phyloP scores from a whole-genome alignment of 208 protist genomes.

The Trypanosoma scelopori region DNA sequence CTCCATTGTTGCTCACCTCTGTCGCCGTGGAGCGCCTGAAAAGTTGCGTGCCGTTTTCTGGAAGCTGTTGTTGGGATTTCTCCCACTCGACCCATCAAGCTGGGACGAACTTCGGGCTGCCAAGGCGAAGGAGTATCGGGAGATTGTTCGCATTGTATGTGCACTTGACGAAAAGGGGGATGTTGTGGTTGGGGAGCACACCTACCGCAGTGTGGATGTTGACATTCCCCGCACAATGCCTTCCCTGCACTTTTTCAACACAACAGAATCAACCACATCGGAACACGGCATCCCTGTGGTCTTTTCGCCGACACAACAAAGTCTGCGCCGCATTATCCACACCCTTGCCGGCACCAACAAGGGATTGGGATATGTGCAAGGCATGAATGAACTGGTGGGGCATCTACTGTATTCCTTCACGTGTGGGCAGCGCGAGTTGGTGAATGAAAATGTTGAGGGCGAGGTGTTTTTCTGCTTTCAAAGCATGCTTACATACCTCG shows the following conservation, averaged over 20 bases:
- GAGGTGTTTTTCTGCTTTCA: slow-evolving; percentile 83
- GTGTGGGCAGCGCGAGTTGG: slow-evolving; percentile 26
- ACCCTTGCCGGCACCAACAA: slow-evolving; percentile 64
- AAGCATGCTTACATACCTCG: slow-evolving; percentile 61
- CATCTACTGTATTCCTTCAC: slow-evolving; percentile 76
- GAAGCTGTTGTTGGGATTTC: slow-evolving; percentile 80
- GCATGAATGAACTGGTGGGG: slow-evolving; percentile 82
- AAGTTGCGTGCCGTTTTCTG: slow-evolving; percentile 43
- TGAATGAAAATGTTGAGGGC: slow-evolving; percentile 46
- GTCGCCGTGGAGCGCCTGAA: slow-evolving; percentile 52
- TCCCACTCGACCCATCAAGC: slow-evolving; percentile 25
- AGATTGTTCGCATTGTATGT: slow-evolving; percentile 32
- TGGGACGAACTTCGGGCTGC: slow-evolving; percentile 39
- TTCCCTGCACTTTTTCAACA: slow-evolving; percentile 73
- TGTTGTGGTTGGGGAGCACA: slow-evolving; percentile 21
- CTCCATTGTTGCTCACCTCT: slow-evolving; percentile 30
- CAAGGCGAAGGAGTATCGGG: slow-evolving; percentile 46
- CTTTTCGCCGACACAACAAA: slow-evolving; percentile 57
- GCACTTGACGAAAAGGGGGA: slow-evolving; percentile 28
- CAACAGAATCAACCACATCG: not conserved
- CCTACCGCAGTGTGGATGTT: slow-evolving; percentile 49
- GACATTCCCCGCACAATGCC: slow-evolving; percentile 86
- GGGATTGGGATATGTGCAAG: slow-evolving; percentile 78
- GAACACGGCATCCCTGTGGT: slow-evolving; percentile 10
- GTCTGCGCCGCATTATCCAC: slow-evolving; percentile 68